These are phyloP conservation scores for Diaporthe vaccinii DNA, from an alignment of 2,329 filamentous ascomycete genomes.

Conservation along the genomic window DNA sequence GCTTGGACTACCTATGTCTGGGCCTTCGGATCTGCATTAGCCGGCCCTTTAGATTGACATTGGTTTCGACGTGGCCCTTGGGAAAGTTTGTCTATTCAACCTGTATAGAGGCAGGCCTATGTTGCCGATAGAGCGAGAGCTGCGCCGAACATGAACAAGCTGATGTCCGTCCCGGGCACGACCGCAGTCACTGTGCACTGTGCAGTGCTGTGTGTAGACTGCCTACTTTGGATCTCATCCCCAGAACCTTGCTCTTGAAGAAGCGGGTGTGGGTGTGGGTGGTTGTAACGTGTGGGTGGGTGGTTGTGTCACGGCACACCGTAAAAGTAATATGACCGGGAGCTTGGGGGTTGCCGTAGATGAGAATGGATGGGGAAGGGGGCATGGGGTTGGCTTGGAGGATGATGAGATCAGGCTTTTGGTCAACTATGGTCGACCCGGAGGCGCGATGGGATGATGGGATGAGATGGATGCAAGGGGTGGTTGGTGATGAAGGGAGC, in stretches of 20 bases:
- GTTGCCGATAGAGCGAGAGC: slow-evolving; percentile 6
- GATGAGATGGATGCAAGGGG: slow-evolving; percentile 29
- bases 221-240: not conserved
- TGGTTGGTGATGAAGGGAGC: slow-evolving; percentile 19
- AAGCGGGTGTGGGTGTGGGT: not conserved
- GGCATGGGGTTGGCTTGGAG: not conserved
- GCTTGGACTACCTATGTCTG: slow-evolving; percentile 26
- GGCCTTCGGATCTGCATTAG: slow-evolving; percentile 31
- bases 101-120: not conserved
- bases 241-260: slow-evolving; percentile 11
- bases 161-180: not conserved
- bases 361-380: not conserved
- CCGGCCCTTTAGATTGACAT: slow-evolving; percentile 26
- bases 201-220: not conserved
- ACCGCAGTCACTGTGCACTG: slow-evolving; percentile 3
- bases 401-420: slow-evolving; percentile 27
- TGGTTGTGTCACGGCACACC: not conserved
- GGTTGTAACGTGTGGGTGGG: not conserved
- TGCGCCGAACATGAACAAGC: not conserved
- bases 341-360: not conserved
- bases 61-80: slow-evolving; percentile 24
- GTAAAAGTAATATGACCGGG: slow-evolving; percentile 1
- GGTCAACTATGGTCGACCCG: slow-evolving; percentile 15
- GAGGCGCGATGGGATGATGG: slow-evolving; percentile 5
- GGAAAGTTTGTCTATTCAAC: slow-evolving; percentile 12